A percentile compares a stretch with the other conserved stretches of the same genome.
These are phyloP conservation scores for Lepiota subincarnata DNA, from an alignment of 768 basidiomycete species.

Conservation along the genomic window DNA sequence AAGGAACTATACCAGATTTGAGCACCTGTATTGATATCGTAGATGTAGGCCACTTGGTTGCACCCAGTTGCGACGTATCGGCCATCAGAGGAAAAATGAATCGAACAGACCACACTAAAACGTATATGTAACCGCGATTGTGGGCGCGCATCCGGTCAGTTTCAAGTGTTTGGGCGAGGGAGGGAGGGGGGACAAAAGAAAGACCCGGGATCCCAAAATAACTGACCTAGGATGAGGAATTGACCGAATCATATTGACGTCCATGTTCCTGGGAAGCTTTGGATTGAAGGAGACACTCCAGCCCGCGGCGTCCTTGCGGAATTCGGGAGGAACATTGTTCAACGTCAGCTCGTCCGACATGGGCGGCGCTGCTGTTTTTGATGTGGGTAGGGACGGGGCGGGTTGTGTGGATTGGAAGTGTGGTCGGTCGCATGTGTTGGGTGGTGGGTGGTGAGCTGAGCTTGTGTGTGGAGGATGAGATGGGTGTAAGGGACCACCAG, in stretches of 20 bases:
- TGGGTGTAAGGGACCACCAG: too few relatives aligned
- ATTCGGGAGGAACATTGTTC: slow-evolving; percentile 43
- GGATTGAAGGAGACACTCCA: slow-evolving; percentile 88
- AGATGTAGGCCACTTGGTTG: slow-evolving; percentile 94
- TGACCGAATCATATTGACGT: slow-evolving; percentile 74
- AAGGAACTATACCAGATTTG: slow-evolving; percentile 68
- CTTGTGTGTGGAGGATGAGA: too few relatives aligned
- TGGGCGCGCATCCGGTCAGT: too few relatives aligned
- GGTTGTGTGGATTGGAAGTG: too few relatives aligned
- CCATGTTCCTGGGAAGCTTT: slow-evolving; percentile 62
- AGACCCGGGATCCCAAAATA: not conserved
- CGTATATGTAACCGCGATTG: not conserved
- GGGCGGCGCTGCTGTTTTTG: slow-evolving; percentile 2
- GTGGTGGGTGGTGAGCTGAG: too few relatives aligned
- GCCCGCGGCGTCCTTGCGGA: slow-evolving; percentile 65
- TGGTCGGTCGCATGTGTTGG: too few relatives aligned
- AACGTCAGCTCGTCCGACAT: slow-evolving; percentile 38
- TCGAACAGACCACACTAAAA: slow-evolving; percentile 70
- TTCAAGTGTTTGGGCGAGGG: not conserved
- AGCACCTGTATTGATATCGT: slow-evolving; percentile 81
- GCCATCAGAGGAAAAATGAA: slow-evolving; percentile 91
- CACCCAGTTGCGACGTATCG: slow-evolving; percentile 93
- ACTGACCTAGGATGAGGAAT: slow-evolving; percentile 77
- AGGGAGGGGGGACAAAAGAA: not conserved
- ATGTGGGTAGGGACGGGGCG: too few relatives aligned